Percentiles rank a stretch among this genome's conserved stretches.
Conservation (phyloP, 331 rosid genomes). For the Rosa hybrid region DNA sequence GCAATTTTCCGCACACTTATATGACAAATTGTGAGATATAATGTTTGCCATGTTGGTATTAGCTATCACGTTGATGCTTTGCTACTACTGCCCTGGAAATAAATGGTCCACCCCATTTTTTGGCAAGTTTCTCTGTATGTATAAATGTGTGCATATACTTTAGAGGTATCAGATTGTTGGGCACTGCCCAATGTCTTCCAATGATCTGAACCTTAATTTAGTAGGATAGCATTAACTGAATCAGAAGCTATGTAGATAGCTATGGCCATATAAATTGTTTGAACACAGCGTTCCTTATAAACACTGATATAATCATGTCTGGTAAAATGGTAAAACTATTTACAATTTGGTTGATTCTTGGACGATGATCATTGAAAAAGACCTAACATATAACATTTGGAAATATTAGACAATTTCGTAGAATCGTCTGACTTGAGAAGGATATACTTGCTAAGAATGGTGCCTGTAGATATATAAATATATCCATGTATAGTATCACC, state of each 20-base stretch:
- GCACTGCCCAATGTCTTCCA: neutral
- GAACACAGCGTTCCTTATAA: neutral
- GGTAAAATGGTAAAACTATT: neutral
- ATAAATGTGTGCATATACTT: neutral
- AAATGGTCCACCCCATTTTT: neutral
- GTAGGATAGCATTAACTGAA: neutral
- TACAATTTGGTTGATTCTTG: neutral
- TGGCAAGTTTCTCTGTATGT: neutral
- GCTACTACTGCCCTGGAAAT: neutral
- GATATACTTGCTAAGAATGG: neutral
- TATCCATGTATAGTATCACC: neutral
- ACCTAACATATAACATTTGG: neutral
- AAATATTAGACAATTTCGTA: neutral
- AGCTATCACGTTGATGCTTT: neutral
- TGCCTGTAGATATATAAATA: neutral
- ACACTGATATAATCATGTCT: neutral
- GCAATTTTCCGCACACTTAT: neutral
- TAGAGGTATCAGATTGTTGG: neutral
- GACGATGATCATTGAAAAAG: neutral
- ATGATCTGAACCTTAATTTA: neutral
- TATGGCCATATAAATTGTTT: neutral
- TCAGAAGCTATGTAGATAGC: neutral
- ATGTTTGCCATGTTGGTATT: neutral
- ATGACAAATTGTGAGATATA: neutral
- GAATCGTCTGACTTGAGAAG: neutral